These are phyloP conservation scores for Epichloe baconii DNA, from an alignment of 2,329 filamentous ascomycete species.

Conservation along the genomic window DNA sequence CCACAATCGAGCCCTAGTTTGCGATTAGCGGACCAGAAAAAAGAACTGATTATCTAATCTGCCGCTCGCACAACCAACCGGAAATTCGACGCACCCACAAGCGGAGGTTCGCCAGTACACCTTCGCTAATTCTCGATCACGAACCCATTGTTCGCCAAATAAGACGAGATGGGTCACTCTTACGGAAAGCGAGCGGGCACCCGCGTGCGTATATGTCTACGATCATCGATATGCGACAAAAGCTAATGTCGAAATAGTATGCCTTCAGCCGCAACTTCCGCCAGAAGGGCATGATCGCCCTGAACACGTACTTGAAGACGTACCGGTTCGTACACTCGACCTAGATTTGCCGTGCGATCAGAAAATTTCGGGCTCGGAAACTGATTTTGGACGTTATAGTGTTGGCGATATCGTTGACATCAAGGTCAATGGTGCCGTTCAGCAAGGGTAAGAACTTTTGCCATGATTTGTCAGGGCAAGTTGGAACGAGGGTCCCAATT, in stretches of 20 bases:
- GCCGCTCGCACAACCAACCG: slow-evolving; percentile 24
- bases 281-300: slow-evolving; percentile 84
- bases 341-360: not conserved
- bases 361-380: slow-evolving; percentile 4
- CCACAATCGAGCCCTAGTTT: slow-evolving; percentile 21
- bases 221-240: slow-evolving; percentile 17
- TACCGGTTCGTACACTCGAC: slow-evolving; percentile 53
- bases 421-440: slow-evolving; percentile 94
- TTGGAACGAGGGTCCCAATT: not conserved
- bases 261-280: slow-evolving; percentile 92
- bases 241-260: slow-evolving; percentile 40
- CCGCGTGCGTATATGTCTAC: slow-evolving; percentile 46
- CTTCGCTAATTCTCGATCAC: slow-evolving; percentile 30
- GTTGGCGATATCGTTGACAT: slow-evolving; percentile 99
- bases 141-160: slow-evolving; percentile 26
- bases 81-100: slow-evolving; percentile 24
- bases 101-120: slow-evolving; percentile 19
- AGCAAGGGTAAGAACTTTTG: slow-evolving; percentile 70
- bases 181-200: slow-evolving; percentile 79
- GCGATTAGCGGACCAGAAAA: slow-evolving; percentile 3
- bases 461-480: not conserved
- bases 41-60: slow-evolving; percentile 25
- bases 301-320: slow-evolving; percentile 87
- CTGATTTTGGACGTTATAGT: slow-evolving; percentile 38
- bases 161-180: slow-evolving; percentile 70